Evolutionary conservation across 441 rosid genomes (phyloP).

Genomic region (Melastoma candidum): DNA sequence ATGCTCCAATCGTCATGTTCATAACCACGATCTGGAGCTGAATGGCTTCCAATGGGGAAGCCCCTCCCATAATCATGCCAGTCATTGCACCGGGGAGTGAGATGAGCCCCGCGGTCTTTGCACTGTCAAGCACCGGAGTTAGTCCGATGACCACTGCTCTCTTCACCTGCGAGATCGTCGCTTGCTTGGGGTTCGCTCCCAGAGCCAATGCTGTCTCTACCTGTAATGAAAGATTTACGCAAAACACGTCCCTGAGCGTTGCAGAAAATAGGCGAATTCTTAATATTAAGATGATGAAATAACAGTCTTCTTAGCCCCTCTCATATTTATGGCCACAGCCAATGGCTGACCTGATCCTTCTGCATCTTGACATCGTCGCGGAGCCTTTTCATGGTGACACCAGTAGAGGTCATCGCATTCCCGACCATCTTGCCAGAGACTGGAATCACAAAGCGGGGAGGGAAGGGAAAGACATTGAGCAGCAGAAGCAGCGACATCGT

Average conservation of each 20-base stretch:
- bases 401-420: constrained; percentile 79
- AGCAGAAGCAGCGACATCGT: constrained; percentile 59
- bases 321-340: too few relatives aligned
- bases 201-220: constrained; percentile 93
- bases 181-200: constrained; percentile 87
- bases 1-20: constrained; percentile 83
- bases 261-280: too few relatives aligned
- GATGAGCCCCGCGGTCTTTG: constrained; percentile 80
- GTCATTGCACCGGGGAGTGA: constrained; percentile 95
- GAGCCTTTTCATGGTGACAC: constrained; percentile 80
- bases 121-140: constrained; percentile 79
- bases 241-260: too few relatives aligned
- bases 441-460: constrained; percentile 82
- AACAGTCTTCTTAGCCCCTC: too few relatives aligned
- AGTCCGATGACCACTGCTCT: constrained; percentile 66
- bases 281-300: too few relatives aligned
- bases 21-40: constrained; percentile 84
- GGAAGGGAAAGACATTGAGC: constrained; percentile 74
- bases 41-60: constrained; percentile 79
- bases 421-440: constrained; percentile 95
- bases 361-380: constrained; percentile 76
- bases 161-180: constrained; percentile 59
- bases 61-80: constrained; percentile 94
- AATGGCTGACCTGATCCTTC: constrained; percentile 18
- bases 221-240: constrained; percentile 14